Evolutionary conservation across 495 filamentous ascomycete genomes (phyloP).

Genomic region (Echria macrotheca): DNA sequence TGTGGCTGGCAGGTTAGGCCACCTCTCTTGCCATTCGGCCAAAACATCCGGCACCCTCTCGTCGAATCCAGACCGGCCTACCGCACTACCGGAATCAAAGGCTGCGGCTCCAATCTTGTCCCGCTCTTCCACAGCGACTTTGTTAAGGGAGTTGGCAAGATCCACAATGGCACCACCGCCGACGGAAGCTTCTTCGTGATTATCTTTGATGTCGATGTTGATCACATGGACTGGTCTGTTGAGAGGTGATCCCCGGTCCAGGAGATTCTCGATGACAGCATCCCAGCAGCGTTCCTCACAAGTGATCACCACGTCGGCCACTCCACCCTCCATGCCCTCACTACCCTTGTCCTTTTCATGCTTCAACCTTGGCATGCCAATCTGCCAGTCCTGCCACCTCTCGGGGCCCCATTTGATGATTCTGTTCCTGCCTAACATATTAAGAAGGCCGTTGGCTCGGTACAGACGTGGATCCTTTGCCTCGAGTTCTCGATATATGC

Average conservation of each 20-base stretch:
- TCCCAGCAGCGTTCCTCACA: constrained; percentile 99
- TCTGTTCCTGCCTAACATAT: constrained; percentile 92
- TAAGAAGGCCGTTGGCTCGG: constrained; percentile 82
- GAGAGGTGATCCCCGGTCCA: constrained; percentile 72
- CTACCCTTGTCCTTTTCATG: constrained; percentile 60
- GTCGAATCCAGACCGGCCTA: constrained; percentile 73
- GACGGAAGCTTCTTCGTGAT: constrained; percentile 90
- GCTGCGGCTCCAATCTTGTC: constrained; percentile 52
- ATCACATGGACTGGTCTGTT: constrained; percentile 95
- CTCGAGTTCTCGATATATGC: constrained; percentile 85
- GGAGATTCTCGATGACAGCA: constrained; percentile 90
- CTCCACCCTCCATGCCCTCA: constrained; percentile 77
- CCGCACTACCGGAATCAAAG: constrained; percentile 65
- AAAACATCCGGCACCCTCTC: constrained; percentile 89
- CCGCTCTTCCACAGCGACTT: constrained; percentile 72
- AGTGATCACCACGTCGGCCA: constrained; percentile 93
- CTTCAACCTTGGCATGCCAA: constrained; percentile 73
- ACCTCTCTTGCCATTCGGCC: constrained; percentile 92
- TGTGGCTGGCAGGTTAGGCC: constrained; percentile 81
- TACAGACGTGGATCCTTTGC: constrained; percentile 85
- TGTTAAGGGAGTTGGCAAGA: constrained; percentile 78
- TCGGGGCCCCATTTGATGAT: constrained; percentile 92
- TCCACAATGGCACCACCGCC: constrained; percentile 92
- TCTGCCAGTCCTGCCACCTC: constrained; percentile 95
- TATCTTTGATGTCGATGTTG: constrained; percentile 97